A percentile compares a stretch with the other conserved stretches of the same genome.
These are phyloP conservation scores for Hibiscus syriacus DNA, from an alignment of 345 rosid genomes.

Conservation along the genomic window DNA sequence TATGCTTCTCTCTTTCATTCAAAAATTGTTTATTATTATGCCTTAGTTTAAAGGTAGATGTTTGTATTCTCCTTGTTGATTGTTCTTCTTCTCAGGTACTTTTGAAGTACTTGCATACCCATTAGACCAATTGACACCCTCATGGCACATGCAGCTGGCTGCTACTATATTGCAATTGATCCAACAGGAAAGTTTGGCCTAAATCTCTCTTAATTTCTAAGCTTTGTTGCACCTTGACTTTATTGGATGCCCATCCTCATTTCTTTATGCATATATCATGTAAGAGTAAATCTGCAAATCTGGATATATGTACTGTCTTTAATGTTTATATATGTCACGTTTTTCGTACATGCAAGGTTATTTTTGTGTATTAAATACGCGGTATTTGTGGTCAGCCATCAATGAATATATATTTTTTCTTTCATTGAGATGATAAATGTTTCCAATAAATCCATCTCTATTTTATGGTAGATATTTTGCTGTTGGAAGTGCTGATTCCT, in stretches of 20 bases:
- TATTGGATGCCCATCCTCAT: neutral
- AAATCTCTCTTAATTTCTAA: conserved; percentile 1
- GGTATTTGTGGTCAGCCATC: neutral
- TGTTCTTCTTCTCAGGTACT: conserved; percentile 47
- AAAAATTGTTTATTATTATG: neutral
- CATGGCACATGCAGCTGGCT: conserved; percentile 82
- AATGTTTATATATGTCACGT: neutral
- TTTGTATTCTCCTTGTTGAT: neutral
- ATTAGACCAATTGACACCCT: conserved; percentile 3
- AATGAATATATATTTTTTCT: neutral
- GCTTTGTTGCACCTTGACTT: neutral
- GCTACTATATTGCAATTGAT: conserved; percentile 34
- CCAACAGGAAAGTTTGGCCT: conserved; percentile 73
- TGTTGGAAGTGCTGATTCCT: conserved; percentile 98
- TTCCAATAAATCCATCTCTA: neutral
- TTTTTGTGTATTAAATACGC: neutral
- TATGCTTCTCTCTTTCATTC: neutral
- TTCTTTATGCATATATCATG: neutral
- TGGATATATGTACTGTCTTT: neutral
- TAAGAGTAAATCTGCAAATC: neutral
- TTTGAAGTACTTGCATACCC: conserved; percentile 22
- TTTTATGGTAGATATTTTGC: conserved; percentile 67
- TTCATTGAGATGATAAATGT: neutral
- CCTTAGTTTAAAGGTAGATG: neutral
- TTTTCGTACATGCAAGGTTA: neutral